A percentile compares a stretch with the other conserved stretches of the same genome.
Evolutionary conservation across 2,329 filamentous ascomycete species (phyloP).

Genomic region (Blastomyces parvus): DNA sequence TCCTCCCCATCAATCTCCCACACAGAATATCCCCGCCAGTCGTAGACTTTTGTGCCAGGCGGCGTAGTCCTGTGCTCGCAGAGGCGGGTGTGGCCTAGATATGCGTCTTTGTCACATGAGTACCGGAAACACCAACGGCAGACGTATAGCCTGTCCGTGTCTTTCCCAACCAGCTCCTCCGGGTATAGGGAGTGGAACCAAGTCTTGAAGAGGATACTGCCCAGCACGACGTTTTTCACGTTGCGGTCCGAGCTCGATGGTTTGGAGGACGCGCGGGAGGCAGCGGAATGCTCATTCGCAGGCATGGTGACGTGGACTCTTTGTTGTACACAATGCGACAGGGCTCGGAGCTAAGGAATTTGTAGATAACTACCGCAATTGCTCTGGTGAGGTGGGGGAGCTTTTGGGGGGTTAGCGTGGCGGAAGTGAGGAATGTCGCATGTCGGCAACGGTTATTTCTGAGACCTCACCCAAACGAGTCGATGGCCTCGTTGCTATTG

Average conservation of each 20-base stretch:
- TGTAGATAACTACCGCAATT: neutral
- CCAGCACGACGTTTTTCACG: conserved; percentile 77
- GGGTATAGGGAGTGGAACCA: conserved; percentile 91
- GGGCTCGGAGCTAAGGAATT: neutral
- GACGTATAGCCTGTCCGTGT: conserved; percentile 61
- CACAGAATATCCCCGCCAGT: conserved; percentile 70
- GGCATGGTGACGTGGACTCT: conserved; percentile 1
- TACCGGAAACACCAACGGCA: conserved; percentile 96
- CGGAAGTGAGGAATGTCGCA: neutral
- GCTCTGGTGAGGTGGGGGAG: neutral
- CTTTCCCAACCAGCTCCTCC: conserved; percentile 51
- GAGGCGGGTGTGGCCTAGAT: conserved; percentile 32
- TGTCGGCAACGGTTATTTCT: neutral
- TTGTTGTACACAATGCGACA: neutral
- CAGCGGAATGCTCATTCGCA: conserved; percentile 5
- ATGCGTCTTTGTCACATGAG: conserved; percentile 40
- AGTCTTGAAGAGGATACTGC: conserved; percentile 71
- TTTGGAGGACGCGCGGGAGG: conserved; percentile 21
- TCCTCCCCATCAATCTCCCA: conserved; percentile 89
- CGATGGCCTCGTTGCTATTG: neutral
- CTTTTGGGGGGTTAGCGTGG: neutral
- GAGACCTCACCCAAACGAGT: neutral
- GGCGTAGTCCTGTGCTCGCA: conserved; percentile 48
- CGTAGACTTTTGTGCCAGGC: conserved; percentile 68
- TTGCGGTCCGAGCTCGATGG: conserved; percentile 53